Base-by-base conservation (phyloP, 345 rosid species). In the Aurinia saxatilis region DNA sequence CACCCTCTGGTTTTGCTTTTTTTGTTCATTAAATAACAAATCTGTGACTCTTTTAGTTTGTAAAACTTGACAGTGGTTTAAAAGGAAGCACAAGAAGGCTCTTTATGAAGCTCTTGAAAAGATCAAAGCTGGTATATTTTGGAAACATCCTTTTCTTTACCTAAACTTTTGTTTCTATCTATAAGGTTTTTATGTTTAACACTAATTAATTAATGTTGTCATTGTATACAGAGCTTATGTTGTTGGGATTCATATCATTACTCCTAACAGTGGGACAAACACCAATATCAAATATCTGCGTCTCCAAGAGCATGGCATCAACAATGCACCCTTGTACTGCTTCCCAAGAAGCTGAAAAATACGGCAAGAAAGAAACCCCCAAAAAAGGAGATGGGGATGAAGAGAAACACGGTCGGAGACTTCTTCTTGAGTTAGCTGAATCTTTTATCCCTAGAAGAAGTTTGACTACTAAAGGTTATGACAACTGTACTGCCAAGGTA, bases 201-300 rank as follows among this genome's bases (percentile, higher is more conserved):
- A 11, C 11, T 11, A 54, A 11, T 8, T 42, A 29, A 49, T 21
- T 1, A 30, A 4, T 8, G 6, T 5, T 37, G 14, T 46, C 10
- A 15, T 0, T 25, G 0, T 10, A 0, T 70, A 46, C 61, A 90
- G 97, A 83, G 48, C 67, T 90, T 79, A 81, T 83, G 95, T 65
- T 83, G 18, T 21, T 87, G 79, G 97, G 97, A 40, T 90, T 90
- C 80, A 76, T 83, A 53, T 87, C 97, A 7, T 58, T 90, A 80
- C 66, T 87, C 44, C 73, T 90, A 17, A 81, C 87, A 3, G 68
- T 71, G 10, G 37, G 77, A 17, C 88, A 87, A 75, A 82, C 74
- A 67, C 39, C 18, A 17, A 84, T 90, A 41, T 80, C 93, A 10
- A 82, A 49, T 1, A 83, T 87, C 5, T 90, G 97, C 51, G 76